Percentiles rank a stretch among this genome's conserved stretches.
phyloP scores from a whole-genome alignment of 495 filamentous ascomycete species.

The Aspergillus panamensis region DNA sequence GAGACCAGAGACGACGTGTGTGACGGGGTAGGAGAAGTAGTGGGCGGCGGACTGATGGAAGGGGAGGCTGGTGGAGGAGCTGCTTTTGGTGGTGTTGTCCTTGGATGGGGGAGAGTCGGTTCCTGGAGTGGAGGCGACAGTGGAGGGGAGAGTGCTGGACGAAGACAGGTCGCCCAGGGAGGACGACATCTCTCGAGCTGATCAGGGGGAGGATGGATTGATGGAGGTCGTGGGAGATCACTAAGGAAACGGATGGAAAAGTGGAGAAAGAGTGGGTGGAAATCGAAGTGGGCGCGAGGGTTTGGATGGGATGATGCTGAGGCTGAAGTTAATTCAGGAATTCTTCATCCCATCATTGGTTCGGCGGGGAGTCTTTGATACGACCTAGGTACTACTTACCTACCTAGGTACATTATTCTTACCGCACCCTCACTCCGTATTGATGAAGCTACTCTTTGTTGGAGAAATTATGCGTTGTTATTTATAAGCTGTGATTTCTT shows the following conservation, averaged over 20 bases:
- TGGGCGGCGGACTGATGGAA: constrained; percentile 40
- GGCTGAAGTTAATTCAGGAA: constrained; percentile 9
- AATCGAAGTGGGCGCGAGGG: neutral
- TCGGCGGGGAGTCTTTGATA: constrained; percentile 6
- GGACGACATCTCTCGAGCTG: constrained; percentile 16
- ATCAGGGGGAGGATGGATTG: constrained; percentile 14
- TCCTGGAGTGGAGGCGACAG: constrained; percentile 32
- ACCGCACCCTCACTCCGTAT: no score
- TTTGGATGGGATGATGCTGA: constrained; percentile 6
- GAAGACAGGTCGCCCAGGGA: constrained; percentile 8
- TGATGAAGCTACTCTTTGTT: no score
- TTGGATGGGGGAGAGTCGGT: constrained; percentile 28
- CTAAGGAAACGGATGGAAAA: neutral
- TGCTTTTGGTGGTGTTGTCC: constrained; percentile 20
- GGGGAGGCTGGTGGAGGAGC: constrained; percentile 17
- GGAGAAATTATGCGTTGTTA: no score
- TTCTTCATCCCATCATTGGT: neutral
- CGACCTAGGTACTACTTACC: no score
- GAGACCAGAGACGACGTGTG: constrained; percentile 51
- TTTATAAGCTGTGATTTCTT: neutral
- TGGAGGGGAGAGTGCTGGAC: constrained; percentile 26
- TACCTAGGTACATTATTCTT: no score
- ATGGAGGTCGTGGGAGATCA: neutral
- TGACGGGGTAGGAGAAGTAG: constrained; percentile 55
- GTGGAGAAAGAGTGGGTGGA: constrained; percentile 2